Conservation (phyloP, 1,284 basidiomycete genomes). For the Cryptococcus sp. region DNA sequence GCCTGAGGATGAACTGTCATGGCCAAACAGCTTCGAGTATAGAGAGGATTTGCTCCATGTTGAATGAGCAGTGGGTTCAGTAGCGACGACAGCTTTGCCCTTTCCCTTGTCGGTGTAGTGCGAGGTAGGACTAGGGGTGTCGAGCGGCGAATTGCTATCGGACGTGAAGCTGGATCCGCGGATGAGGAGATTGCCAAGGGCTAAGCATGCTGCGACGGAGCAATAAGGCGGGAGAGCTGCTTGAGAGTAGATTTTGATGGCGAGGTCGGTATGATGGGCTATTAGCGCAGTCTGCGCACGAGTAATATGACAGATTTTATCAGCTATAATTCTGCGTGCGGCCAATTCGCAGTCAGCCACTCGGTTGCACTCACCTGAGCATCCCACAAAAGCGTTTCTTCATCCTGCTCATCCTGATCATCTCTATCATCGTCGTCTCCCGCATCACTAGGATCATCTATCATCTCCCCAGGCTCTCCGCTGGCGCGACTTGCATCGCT, state of each 20-base stretch:
- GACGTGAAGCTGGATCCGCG: slow-evolving; percentile 32
- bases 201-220: slow-evolving; percentile 44
- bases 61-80: neutral
- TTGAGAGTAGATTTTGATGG: slow-evolving; percentile 38
- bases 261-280: slow-evolving; percentile 41
- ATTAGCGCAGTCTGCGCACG: slow-evolving; percentile 42
- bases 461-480: slow-evolving; percentile 7
- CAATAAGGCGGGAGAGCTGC: slow-evolving; percentile 46
- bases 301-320: neutral
- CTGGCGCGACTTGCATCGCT: too few relatives aligned
- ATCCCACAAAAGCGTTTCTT: slow-evolving; percentile 45
- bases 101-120: slow-evolving; percentile 17
- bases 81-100: slow-evolving; percentile 5
- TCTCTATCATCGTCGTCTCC: slow-evolving; percentile 11
- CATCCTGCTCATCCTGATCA: slow-evolving; percentile 31
- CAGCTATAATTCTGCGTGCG: slow-evolving; percentile 2
- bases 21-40: slow-evolving; percentile 1
- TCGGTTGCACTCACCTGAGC: slow-evolving; percentile 39
- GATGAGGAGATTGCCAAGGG: slow-evolving; percentile 44
- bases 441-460: slow-evolving; percentile 8
- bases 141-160: slow-evolving; percentile 15
- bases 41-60: neutral
- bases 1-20: neutral
- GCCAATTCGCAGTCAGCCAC: neutral
- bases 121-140: neutral